phyloP scores from a whole-genome alignment of 495 filamentous ascomycete genomes.

The Saxophila tyrrhenica region DNA sequence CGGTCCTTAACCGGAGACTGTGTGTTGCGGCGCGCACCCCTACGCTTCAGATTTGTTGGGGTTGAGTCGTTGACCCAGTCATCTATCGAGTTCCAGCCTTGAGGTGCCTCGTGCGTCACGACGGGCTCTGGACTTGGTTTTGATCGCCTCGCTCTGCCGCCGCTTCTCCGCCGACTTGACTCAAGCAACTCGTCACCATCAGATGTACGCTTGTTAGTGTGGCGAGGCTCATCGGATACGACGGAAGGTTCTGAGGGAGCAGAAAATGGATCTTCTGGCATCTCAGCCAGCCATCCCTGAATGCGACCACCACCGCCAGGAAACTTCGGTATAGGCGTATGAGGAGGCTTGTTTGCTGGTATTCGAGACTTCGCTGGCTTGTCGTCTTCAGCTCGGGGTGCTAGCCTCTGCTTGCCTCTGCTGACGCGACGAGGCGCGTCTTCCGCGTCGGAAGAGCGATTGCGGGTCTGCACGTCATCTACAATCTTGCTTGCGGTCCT shows the following conservation, averaged over 20 bases:
- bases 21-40: slow-evolving; percentile 21
- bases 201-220: background rate
- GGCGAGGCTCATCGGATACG: background rate
- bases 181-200: background rate
- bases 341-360: background rate
- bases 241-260: slow-evolving; percentile 9
- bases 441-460: background rate
- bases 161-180: background rate
- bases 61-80: slow-evolving; percentile 1
- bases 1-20: slow-evolving; percentile 28
- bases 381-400: background rate
- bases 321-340: slow-evolving; percentile 3
- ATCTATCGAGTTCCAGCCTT: slow-evolving; percentile 1
- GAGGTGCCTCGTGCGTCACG: background rate
- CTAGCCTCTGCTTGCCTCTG: background rate
- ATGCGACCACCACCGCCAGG: slow-evolving; percentile 29
- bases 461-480: background rate
- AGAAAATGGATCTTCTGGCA: slow-evolving; percentile 28
- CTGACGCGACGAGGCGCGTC: background rate
- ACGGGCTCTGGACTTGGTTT: slow-evolving; percentile 3
- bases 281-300: slow-evolving; percentile 29
- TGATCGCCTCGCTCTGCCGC: slow-evolving; percentile 1
- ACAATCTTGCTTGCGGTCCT: background rate
- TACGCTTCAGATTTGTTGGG: slow-evolving; percentile 21
- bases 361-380: background rate